Conservation (phyloP, 108 stramenopile genomes). For the Stephanodiscus minutulus region DNA sequence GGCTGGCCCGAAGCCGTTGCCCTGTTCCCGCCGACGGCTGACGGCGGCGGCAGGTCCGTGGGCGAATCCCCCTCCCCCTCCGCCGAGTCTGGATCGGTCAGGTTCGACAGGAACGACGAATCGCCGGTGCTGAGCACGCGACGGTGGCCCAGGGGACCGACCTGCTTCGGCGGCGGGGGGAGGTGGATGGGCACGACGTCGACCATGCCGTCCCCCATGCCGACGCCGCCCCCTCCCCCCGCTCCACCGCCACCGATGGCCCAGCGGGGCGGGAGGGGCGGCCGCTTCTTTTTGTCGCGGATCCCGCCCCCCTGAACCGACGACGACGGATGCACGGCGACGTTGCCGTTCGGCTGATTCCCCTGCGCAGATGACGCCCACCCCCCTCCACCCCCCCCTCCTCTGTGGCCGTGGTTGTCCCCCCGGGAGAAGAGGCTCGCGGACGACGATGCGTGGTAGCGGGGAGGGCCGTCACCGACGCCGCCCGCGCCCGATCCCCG, state of each 20-base stretch:
- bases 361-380: not conserved
- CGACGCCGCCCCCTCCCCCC: not conserved
- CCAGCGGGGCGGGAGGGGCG: constrained; percentile 12
- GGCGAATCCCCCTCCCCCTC: constrained; percentile 4
- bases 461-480: not conserved
- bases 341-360: not conserved
- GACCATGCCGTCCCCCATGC: not conserved
- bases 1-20: too few relatives aligned
- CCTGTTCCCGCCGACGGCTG: not conserved
- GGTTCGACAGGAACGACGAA: constrained; percentile 26
- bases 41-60: not conserved
- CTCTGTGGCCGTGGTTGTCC: not conserved
- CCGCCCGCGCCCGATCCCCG: constrained; percentile 8
- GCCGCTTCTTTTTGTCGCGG: not conserved
- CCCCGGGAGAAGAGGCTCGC: constrained; percentile 14
- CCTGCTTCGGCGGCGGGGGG: constrained; percentile 24
- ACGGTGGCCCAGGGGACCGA: constrained; percentile 31
- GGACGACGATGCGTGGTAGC: not conserved
- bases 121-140: constrained; percentile 39
- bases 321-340: not conserved
- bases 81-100: constrained; percentile 45
- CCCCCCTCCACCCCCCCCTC: too few relatives aligned
- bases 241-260: constrained; percentile 1
- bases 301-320: not conserved
- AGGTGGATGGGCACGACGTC: constrained; percentile 10